A percentile compares a stretch with the other conserved stretches of the same genome.
These are phyloP conservation scores for Xanthoparmelia taractica DNA, from an alignment of 495 filamentous ascomycete species.

Conservation along the genomic window DNA sequence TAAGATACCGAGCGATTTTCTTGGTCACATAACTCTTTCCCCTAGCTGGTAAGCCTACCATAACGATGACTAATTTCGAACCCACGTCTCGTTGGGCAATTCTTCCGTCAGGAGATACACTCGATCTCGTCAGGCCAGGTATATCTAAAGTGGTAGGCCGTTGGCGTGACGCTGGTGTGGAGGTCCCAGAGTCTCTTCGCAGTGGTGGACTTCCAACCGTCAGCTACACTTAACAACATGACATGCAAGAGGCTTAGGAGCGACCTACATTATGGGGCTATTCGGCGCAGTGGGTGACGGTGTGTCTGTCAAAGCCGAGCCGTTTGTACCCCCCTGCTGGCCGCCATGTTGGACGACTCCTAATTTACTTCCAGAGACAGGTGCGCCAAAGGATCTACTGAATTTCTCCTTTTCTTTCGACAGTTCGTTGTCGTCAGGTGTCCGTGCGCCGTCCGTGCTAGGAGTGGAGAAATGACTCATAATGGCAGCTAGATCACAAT, in stretches of 20 bases:
- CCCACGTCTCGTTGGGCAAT: slow-evolving; percentile 90
- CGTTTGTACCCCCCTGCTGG: slow-evolving; percentile 36
- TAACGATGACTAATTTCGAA: slow-evolving; percentile 92
- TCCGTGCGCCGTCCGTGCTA: slow-evolving; percentile 22
- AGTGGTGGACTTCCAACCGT: slow-evolving; percentile 39
- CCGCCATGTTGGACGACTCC: slow-evolving; percentile 2
- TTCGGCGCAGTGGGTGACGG: slow-evolving; percentile 59
- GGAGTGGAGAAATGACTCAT: slow-evolving; percentile 39
- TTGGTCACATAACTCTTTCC: slow-evolving; percentile 99
- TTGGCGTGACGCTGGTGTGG: slow-evolving; percentile 51
- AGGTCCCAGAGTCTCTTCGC: slow-evolving; percentile 53
- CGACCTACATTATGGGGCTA: slow-evolving; percentile 61
- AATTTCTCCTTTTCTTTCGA: slow-evolving; percentile 12
- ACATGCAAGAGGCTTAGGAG: neutral
- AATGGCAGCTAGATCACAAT: slow-evolving; percentile 38
- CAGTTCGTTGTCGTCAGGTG: slow-evolving; percentile 14
- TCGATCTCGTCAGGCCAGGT: slow-evolving; percentile 82
- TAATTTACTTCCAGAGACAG: slow-evolving; percentile 13
- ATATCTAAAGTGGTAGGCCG: slow-evolving; percentile 83
- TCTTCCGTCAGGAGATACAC: slow-evolving; percentile 85
- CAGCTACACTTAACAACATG: slow-evolving; percentile 16
- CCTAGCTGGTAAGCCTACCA: slow-evolving; percentile 91
- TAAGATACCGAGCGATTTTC: slow-evolving; percentile 89
- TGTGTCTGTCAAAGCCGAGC: slow-evolving; percentile 57
- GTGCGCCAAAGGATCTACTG: neutral